Conservation (phyloP, 2,329 filamentous ascomycete species). For the Pyrenophora teres region DNA sequence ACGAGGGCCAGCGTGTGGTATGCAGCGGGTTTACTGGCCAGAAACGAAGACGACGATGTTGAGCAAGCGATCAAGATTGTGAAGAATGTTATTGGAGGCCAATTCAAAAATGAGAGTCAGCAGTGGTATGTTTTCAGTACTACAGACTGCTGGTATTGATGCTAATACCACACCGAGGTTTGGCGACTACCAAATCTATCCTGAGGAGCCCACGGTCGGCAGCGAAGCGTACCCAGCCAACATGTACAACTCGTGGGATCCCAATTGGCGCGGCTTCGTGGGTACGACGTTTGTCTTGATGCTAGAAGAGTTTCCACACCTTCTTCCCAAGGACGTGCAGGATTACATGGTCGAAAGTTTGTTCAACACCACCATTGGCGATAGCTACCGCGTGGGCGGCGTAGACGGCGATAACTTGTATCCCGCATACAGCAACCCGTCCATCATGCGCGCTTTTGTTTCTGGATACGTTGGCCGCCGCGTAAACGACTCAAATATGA, state of each 20-base stretch:
- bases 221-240: conserved; percentile 54
- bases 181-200: conserved; percentile 59
- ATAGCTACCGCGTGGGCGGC: conserved; percentile 65
- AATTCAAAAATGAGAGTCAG: conserved; percentile 57
- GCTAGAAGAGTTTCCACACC: conserved; percentile 61
- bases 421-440: conserved; percentile 64
- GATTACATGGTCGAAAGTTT: conserved; percentile 59
- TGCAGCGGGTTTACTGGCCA: conserved; percentile 61
- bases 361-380: conserved; percentile 61
- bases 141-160: too few relatives aligned
- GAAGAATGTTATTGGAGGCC: conserved; percentile 57
- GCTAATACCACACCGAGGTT: conserved; percentile 35
- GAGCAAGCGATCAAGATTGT: conserved; percentile 60
- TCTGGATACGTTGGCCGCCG: conserved; percentile 63
- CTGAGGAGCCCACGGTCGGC: conserved; percentile 64
- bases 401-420: conserved; percentile 66
- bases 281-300: conserved; percentile 63
- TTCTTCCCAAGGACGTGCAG: conserved; percentile 50
- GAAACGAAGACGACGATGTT: conserved; percentile 58
- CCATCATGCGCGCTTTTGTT: conserved; percentile 67
- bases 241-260: conserved; percentile 65
- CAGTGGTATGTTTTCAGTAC: conserved; percentile 56
- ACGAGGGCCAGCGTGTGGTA: conserved; percentile 65
- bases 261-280: conserved; percentile 68
- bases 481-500: conserved; percentile 63